Conservation (phyloP, 495 filamentous ascomycete genomes). For the Penicillium ochrochloron region DNA sequence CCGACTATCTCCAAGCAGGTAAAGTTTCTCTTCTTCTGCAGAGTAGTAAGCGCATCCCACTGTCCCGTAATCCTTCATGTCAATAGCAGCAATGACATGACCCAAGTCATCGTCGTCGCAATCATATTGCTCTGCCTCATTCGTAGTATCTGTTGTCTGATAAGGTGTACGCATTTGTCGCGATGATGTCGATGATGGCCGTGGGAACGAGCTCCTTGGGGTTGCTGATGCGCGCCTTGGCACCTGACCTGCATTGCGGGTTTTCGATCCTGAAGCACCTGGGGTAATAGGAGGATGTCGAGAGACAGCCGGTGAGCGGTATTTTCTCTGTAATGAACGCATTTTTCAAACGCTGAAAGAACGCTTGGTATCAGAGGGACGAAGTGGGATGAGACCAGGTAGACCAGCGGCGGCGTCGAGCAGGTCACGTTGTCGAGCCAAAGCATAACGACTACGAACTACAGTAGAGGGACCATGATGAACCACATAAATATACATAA, state of each 20-base stretch:
- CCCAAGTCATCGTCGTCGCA: slow-evolving; percentile 60
- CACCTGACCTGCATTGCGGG: slow-evolving; percentile 5
- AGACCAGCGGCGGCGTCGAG: background rate
- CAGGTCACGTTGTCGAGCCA: slow-evolving; percentile 18
- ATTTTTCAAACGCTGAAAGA: slow-evolving; percentile 15
- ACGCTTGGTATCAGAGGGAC: background rate
- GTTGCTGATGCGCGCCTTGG: slow-evolving; percentile 14
- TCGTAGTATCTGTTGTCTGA: slow-evolving; percentile 15
- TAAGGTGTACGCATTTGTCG: slow-evolving; percentile 20
- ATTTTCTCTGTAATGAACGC: slow-evolving; percentile 29
- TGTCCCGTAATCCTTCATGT: slow-evolving; percentile 70
- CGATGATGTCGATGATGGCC: slow-evolving; percentile 8
- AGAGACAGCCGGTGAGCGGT: slow-evolving; percentile 23
- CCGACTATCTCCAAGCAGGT: slow-evolving; percentile 80
- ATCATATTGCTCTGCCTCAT: slow-evolving; percentile 11
- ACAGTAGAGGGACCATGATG: background rate
- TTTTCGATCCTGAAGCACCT: slow-evolving; percentile 20
- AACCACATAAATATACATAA: slow-evolving; percentile 3
- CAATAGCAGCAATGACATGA: slow-evolving; percentile 85
- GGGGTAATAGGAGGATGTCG: slow-evolving; percentile 17
- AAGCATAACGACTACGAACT: background rate
- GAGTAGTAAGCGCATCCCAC: slow-evolving; percentile 91
- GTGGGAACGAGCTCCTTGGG: slow-evolving; percentile 10
- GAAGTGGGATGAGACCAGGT: background rate
- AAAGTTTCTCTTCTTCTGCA: slow-evolving; percentile 72